Evolutionary conservation across 2,329 filamentous ascomycete genomes (phyloP).

Genomic region (Aspergillus fijiensis): DNA sequence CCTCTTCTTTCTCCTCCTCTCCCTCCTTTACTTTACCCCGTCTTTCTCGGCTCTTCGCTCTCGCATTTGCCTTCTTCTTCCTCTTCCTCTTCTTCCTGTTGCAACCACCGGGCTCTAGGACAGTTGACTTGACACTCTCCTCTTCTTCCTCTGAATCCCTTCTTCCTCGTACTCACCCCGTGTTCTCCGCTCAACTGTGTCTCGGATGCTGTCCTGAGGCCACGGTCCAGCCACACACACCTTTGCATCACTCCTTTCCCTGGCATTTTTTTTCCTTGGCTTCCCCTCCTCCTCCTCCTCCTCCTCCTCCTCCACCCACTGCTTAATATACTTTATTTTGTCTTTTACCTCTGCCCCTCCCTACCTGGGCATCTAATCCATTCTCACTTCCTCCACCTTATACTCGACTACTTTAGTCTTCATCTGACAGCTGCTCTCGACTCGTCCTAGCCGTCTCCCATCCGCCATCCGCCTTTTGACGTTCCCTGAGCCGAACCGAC

Average conservation of each 20-base stretch:
- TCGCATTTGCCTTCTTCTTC: neutral
- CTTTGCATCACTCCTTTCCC: conserved; percentile 12
- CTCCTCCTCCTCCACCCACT: conserved; percentile 4
- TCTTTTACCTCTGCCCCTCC: conserved; percentile 1
- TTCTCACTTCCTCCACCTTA: neutral
- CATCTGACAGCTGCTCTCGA: neutral
- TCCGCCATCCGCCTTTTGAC: conserved; percentile 3
- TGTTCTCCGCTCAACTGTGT: neutral
- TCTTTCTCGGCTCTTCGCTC: conserved; percentile 4
- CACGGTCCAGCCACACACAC: conserved; percentile 10
- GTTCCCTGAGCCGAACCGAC: conserved; percentile 8
- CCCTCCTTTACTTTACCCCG: conserved; percentile 10
- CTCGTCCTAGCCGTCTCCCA: neutral
- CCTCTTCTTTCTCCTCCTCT: conserved; percentile 6
- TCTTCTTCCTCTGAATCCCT: neutral
- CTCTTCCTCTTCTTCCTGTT: neutral
- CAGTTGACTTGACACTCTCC: neutral
- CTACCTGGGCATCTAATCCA: conserved; percentile 1
- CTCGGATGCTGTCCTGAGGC: conserved; percentile 1
- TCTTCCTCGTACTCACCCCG: neutral
- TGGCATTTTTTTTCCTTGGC: conserved; percentile 10
- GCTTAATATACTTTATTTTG: neutral
- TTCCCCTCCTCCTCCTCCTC: conserved; percentile 4
- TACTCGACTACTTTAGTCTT: neutral
- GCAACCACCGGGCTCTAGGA: neutral